Base-by-base conservation (phyloP, 352 stramenopile species). In the Globisporangium rhizosaccharum region DNA sequence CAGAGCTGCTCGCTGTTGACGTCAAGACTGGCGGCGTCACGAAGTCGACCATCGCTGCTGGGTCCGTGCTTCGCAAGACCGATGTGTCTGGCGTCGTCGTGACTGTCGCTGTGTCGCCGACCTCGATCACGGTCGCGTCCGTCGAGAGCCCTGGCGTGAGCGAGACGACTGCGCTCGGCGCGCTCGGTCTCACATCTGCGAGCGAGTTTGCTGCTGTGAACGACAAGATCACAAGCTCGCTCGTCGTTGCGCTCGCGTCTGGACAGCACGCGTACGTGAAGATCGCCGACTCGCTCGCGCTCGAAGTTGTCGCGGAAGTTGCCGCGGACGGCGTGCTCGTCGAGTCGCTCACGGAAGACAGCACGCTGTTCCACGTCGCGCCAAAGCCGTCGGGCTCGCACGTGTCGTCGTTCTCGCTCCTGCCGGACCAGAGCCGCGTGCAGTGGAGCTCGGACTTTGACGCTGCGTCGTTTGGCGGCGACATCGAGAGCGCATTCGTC, bases 201-300 rank as follows among this genome's bases (percentile, higher is more conserved):
- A 23, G 7, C 12, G 62, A 58, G 48, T 74, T 88, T 42, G 66
- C 59, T 26, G 66, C 65, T 2, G 61, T 90, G 28, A 75, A 87
- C 51, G 17, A 53, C 8, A 66, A 51, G 42, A 68, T 86, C 46
- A 71, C 67, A 39, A 75, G 71, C 57, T 62, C 73, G 20, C 57
- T 92, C 23, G 76, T 90, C 8, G 51, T 83, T 25, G 45, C 61
- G n/a, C 59, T 90, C 30, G 59, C 67, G 1, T 86, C 72, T 15
- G 80, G 78, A n/a, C 81, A 85, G 67, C 76, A 73, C 33, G 74
- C 79, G 41, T 82, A 87, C 49, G 30, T 78, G 8, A 85, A 78
- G 41, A 71, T 92, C 28, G 63, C 73, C 42, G 46, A 56, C 7
- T 67, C 65, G 37, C 53, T 90, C 37, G 56, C 55, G 9, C 54